Evolutionary conservation across 2,329 filamentous ascomycete species (phyloP).

Genomic region (Ophiostoma quercus): DNA sequence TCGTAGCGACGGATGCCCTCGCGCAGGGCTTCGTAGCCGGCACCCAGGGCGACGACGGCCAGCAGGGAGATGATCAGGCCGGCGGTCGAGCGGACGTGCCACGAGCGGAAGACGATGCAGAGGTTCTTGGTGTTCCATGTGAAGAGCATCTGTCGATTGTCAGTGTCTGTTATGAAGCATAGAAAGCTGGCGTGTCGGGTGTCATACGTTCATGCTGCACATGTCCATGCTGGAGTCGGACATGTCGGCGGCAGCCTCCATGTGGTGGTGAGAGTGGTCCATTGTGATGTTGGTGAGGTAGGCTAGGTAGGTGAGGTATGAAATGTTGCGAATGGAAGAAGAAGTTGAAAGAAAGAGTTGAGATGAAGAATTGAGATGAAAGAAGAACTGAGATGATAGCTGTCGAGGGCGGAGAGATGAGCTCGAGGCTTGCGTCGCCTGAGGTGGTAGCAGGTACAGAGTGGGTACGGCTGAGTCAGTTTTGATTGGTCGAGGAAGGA

Average conservation of each 20-base stretch:
- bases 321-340: background rate
- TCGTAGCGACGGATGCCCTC: constrained; percentile 75
- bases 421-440: background rate
- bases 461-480: constrained; percentile 24
- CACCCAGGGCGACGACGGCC: constrained; percentile 73
- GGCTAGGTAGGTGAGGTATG: background rate
- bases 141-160: constrained; percentile 75
- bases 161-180: background rate
- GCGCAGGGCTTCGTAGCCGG: constrained; percentile 89
- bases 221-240: constrained; percentile 54
- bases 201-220: constrained; percentile 86
- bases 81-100: constrained; percentile 71
- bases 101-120: constrained; percentile 90
- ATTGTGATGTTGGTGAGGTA: constrained; percentile 30
- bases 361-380: background rate
- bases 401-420: constrained; percentile 3
- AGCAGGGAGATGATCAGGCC: constrained; percentile 78
- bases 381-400: background rate
- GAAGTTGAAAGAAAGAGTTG: too few relatives aligned
- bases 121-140: constrained; percentile 92
- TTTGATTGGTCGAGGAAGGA: constrained; percentile 23
- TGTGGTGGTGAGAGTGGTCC: constrained; percentile 41
- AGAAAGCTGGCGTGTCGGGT: background rate
- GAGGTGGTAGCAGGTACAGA: background rate
- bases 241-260: constrained; percentile 46